phyloP scores from a whole-genome alignment of 495 filamentous ascomycete genomes.

The Monascus purpureus region DNA sequence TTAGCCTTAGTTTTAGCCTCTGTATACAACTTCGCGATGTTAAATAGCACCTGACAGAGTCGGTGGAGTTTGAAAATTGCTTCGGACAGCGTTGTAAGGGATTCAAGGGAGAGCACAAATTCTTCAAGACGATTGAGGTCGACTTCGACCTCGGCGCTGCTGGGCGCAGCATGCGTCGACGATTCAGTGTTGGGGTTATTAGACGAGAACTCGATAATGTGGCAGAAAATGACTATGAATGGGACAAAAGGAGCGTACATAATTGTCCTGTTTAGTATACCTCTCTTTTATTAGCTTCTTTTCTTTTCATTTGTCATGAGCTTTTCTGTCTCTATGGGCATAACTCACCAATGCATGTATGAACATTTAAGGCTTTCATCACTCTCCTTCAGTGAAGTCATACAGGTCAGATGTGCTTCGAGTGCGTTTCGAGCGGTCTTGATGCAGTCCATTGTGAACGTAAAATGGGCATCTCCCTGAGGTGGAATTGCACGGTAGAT shows the following conservation, averaged over 20 bases:
- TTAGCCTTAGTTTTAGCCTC: constrained; percentile 40
- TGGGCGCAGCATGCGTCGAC: neutral
- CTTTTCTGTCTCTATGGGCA: neutral
- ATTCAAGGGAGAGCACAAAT: constrained; percentile 43
- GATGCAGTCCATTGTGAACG: constrained; percentile 46
- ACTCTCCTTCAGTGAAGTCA: constrained; percentile 30
- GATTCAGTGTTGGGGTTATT: neutral
- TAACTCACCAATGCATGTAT: constrained; percentile 48
- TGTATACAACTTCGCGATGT: constrained; percentile 47
- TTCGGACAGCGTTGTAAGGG: constrained; percentile 36
- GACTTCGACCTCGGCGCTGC: constrained; percentile 2
- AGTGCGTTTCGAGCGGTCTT: constrained; percentile 42
- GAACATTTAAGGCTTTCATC: constrained; percentile 32
- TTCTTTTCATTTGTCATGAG: neutral
- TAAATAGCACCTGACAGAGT: constrained; percentile 46
- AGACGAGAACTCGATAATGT: constrained; percentile 37
- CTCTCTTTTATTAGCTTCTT: neutral
- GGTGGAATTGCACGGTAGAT: constrained; percentile 50
- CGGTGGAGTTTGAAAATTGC: constrained; percentile 44
- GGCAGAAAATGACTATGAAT: constrained; percentile 57
- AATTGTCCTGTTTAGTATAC: constrained; percentile 37
- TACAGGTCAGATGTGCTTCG: constrained; percentile 36
- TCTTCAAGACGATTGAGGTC: constrained; percentile 40
- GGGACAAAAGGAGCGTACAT: constrained; percentile 54
- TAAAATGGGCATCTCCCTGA: constrained; percentile 21